These are phyloP conservation scores for Wickerhamiella musiphila DNA, from an alignment of 805 yeast genomes.

Conservation along the genomic window DNA sequence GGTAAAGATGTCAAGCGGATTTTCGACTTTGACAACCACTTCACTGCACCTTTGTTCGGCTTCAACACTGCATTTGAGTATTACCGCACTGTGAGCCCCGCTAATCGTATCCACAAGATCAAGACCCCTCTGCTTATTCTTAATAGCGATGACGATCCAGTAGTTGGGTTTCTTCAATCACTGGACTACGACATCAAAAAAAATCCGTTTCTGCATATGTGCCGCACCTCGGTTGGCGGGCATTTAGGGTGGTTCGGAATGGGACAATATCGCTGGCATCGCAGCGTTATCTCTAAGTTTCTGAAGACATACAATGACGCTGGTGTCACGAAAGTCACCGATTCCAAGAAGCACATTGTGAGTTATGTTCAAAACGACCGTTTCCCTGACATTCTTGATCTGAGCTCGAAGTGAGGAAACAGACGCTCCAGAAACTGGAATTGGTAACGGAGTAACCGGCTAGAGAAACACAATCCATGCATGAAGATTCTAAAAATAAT, in stretches of 20 bases:
- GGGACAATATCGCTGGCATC: slow-evolving; percentile 50
- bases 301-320: slow-evolving; percentile 19
- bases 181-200: slow-evolving; percentile 33
- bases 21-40: slow-evolving; percentile 41
- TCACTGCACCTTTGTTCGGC: slow-evolving; percentile 52
- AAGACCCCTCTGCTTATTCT: slow-evolving; percentile 47
- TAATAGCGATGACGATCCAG: slow-evolving; percentile 62
- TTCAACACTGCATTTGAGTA: slow-evolving; percentile 47
- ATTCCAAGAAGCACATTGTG: no score
- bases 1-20: slow-evolving; percentile 17
- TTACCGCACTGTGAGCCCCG: slow-evolving; percentile 46
- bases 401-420: no score
- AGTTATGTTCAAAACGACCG: not conserved
- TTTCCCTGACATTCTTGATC: no score
- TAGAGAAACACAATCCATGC: no score
- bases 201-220: slow-evolving; percentile 44
- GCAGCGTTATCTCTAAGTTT: slow-evolving; percentile 32
- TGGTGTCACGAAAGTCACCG: not conserved
- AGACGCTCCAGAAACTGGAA: no score
- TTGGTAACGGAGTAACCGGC: no score
- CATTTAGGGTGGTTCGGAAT: slow-evolving; percentile 64
- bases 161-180: slow-evolving; percentile 34
- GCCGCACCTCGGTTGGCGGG: slow-evolving; percentile 56
- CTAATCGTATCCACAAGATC: slow-evolving; percentile 31
- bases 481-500: no score